These are phyloP conservation scores for Pilatotrama ljubarskyi DNA, from an alignment of 768 basidiomycete genomes.

Conservation along the genomic window DNA sequence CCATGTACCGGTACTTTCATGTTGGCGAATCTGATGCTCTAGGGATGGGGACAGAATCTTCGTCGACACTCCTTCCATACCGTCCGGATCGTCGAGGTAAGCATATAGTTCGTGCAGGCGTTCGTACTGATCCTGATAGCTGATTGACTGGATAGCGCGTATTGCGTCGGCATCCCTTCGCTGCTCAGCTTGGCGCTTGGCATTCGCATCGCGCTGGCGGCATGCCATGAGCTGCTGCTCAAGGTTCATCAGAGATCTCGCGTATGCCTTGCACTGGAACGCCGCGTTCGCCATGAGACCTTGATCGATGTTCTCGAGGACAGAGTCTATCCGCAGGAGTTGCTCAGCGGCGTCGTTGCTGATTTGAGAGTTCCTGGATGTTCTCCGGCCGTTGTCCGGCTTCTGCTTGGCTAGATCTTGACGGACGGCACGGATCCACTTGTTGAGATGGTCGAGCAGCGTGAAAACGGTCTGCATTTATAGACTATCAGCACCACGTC, in stretches of 20 bases:
- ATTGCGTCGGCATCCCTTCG: not conserved
- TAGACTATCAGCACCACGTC: not conserved
- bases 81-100: conserved; percentile 95
- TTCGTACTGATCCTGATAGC: conserved; percentile 78
- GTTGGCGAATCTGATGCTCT: conserved; percentile 96
- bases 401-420: conserved; percentile 59
- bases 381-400: conserved; percentile 44
- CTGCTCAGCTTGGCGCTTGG: conserved; percentile 33
- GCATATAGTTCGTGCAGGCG: conserved; percentile 95
- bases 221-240: conserved; percentile 76
- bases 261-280: conserved; percentile 91
- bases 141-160: conserved; percentile 35
- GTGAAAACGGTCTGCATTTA: conserved; percentile 79
- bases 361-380: conserved; percentile 20
- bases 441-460: conserved; percentile 92
- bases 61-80: conserved; percentile 97
- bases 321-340: conserved; percentile 72
- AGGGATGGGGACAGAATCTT: conserved; percentile 85
- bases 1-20: conserved; percentile 96
- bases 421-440: conserved; percentile 78
- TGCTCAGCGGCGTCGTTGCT: conserved; percentile 52
- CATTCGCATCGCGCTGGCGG: conserved; percentile 24
- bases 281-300: conserved; percentile 92
- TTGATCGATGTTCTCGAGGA: conserved; percentile 81
- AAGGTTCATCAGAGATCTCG: conserved; percentile 92